Percentiles rank a stretch among this genome's conserved stretches.
Evolutionary conservation across 2,329 filamentous ascomycete genomes (phyloP).

Genomic region (Huntiella omanensis): DNA sequence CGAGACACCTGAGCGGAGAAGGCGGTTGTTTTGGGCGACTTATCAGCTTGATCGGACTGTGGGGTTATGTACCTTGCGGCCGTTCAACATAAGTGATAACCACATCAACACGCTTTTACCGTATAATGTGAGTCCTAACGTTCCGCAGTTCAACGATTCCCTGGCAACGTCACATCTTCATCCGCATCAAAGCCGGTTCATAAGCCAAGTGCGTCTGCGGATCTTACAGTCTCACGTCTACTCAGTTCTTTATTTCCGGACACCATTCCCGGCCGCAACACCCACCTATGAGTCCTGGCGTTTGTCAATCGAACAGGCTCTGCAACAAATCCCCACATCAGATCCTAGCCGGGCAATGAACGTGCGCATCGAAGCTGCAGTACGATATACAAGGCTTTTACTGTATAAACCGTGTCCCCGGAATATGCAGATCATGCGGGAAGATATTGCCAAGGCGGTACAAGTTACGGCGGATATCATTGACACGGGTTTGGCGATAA

Average conservation of each 20-base stretch:
- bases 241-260: conserved; percentile 2
- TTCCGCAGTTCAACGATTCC: not conserved
- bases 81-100: conserved; percentile 7
- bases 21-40: conserved; percentile 4
- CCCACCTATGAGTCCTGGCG: conserved; percentile 2
- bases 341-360: not conserved
- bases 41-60: conserved; percentile 12
- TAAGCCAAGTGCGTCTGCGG: conserved; percentile 4
- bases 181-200: conserved; percentile 1
- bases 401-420: conserved; percentile 7
- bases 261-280: not conserved
- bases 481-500: not conserved
- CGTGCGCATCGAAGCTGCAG: not conserved
- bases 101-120: conserved; percentile 8
- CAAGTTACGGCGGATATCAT: not conserved
- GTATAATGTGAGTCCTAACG: not conserved
- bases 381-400: not conserved
- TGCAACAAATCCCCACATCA: not conserved
- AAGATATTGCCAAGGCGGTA: not conserved
- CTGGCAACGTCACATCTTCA: not conserved
- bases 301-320: not conserved
- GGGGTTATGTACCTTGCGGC: conserved; percentile 10
- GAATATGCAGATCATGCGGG: conserved; percentile 3
- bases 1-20: not conserved
- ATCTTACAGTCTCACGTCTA: conserved; percentile 7